phyloP scores from a whole-genome alignment of 2,329 filamentous ascomycete genomes.

The Talaromyces sp. region DNA sequence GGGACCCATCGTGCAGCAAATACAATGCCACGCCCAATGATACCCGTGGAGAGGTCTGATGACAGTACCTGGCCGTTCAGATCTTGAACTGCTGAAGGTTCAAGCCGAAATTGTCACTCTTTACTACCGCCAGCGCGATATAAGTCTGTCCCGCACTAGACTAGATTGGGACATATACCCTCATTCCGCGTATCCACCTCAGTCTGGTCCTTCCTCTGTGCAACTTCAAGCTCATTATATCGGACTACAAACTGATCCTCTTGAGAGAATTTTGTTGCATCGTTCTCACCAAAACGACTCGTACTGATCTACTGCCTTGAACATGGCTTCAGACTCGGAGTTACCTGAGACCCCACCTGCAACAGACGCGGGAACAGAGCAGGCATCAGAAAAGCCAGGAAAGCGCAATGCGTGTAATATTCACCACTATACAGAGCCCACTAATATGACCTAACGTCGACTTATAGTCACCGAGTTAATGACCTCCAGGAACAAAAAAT shows the following conservation, averaged over 20 bases:
- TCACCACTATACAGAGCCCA: neutral
- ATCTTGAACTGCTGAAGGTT: neutral
- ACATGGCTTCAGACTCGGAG: constrained; percentile 14
- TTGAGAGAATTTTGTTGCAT: neutral
- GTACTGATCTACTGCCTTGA: neutral
- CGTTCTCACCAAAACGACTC: neutral
- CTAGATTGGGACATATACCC: constrained; percentile 19
- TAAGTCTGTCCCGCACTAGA: constrained; percentile 28
- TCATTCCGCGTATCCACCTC: neutral
- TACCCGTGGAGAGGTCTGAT: constrained; percentile 22
- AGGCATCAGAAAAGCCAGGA: constrained; percentile 16
- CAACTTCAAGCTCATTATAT: neutral
- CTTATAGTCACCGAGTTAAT: constrained; percentile 52
- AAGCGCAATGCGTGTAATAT: constrained; percentile 37
- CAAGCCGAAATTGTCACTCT: neutral
- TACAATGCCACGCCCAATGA: constrained; percentile 8
- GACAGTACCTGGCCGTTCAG: neutral
- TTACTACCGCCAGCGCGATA: neutral
- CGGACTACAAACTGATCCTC: neutral
- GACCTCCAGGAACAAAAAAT: constrained; percentile 44
- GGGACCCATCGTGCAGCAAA: constrained; percentile 31
- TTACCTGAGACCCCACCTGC: constrained; percentile 4
- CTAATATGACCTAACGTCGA: neutral
- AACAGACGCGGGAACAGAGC: constrained; percentile 4
- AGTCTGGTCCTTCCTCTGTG: neutral